phyloP scores from a whole-genome alignment of 805 yeast species.

The Babjeviella inositovora region DNA sequence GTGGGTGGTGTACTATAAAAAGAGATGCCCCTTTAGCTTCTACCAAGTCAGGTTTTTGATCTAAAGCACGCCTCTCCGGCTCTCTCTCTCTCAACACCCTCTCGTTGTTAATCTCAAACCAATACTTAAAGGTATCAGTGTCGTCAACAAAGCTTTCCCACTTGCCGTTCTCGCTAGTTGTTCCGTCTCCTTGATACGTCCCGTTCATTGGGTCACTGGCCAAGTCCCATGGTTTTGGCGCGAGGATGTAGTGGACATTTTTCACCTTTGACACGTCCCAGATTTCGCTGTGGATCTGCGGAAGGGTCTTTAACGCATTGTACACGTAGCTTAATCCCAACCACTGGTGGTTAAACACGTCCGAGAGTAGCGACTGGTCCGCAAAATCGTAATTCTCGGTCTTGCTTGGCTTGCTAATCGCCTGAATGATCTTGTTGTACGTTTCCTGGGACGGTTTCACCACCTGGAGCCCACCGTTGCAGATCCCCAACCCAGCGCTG shows the following conservation, averaged over 20 bases:
- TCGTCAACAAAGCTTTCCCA: conserved; percentile 13
- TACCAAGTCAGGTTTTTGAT: no score
- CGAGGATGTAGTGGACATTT: conserved; percentile 37
- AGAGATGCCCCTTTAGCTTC: no score
- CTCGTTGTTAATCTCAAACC: conserved; percentile 30
- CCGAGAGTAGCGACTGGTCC: conserved; percentile 39
- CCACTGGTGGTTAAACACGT: conserved; percentile 35
- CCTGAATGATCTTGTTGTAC: conserved; percentile 21
- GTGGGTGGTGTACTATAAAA: no score
- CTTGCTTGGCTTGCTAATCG: conserved; percentile 17
- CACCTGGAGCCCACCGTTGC: conserved; percentile 45
- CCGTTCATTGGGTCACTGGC: no score
- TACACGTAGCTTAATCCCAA: conserved; percentile 32
- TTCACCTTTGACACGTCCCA: conserved; percentile 33
- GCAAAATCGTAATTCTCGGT: conserved; percentile 33
- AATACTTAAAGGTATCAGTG: conserved; percentile 28
- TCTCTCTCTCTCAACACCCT: no score
- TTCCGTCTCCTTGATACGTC: no score
- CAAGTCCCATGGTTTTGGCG: conserved; percentile 46
- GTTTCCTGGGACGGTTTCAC: conserved; percentile 21
- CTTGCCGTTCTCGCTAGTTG: no score
- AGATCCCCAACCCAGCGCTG: conserved; percentile 22
- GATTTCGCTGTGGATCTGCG: conserved; percentile 21
- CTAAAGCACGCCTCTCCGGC: no score
- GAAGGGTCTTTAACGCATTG: conserved; percentile 39